Conservation (phyloP, 306 rosid species). For the Pterocarpus santalinus region DNA sequence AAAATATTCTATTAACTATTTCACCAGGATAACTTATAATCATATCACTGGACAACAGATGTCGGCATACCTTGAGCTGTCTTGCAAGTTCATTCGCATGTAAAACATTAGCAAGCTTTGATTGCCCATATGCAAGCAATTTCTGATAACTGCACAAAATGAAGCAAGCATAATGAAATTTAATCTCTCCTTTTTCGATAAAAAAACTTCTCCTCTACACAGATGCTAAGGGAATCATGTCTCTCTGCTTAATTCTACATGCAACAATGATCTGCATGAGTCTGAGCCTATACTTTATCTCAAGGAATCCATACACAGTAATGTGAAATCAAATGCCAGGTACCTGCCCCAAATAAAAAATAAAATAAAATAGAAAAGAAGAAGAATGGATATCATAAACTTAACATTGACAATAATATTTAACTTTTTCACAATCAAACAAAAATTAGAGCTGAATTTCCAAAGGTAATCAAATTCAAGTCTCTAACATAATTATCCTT, state of each 20-base stretch:
- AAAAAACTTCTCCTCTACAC: conserved; percentile 21
- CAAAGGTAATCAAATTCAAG: neutral
- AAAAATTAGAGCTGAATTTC: neutral
- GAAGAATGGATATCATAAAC: neutral
- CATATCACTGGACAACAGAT: conserved; percentile 14
- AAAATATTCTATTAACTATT: neutral
- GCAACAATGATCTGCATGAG: neutral
- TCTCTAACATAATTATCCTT: neutral
- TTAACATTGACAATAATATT: conserved; percentile 1
- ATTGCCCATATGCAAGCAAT: conserved; percentile 78
- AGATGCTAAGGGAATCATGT: neutral
- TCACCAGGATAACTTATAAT: neutral
- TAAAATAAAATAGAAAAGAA: too few species aligned
- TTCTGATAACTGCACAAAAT: conserved; percentile 59
- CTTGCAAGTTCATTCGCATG: conserved; percentile 84
- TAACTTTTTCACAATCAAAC: neutral
- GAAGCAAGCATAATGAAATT: neutral
- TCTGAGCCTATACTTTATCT: neutral
- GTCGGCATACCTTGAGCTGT: conserved; percentile 56
- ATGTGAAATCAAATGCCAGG: neutral
- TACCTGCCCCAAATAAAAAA: neutral
- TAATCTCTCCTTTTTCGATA: too few species aligned
- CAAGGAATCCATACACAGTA: neutral
- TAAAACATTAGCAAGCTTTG: conserved; percentile 87
- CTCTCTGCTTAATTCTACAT: neutral